phyloP scores from a whole-genome alignment of 179 eudicot genomes.

The Camellia oleifera region DNA sequence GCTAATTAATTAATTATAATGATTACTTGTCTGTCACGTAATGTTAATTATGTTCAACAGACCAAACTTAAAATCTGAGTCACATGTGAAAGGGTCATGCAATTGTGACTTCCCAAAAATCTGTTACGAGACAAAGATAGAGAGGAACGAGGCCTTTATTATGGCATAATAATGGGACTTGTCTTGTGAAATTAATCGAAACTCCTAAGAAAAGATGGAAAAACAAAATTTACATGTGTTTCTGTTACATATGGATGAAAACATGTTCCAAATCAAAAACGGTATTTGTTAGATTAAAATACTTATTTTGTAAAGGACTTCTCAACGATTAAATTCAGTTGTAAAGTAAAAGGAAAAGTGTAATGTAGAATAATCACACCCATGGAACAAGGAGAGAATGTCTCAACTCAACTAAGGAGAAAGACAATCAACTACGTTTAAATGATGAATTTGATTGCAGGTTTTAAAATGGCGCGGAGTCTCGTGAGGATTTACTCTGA shows the following conservation, averaged over 20 bases:
- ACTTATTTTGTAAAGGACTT: neutral
- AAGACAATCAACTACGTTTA: too few species aligned
- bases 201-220: too few species aligned
- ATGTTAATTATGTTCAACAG: slow-evolving; percentile 25
- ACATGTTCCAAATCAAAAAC: neutral
- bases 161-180: slow-evolving; percentile 27
- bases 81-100: slow-evolving; percentile 43
- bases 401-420: too few species aligned
- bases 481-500: too few species aligned
- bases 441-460: too few species aligned
- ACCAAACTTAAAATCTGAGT: slow-evolving; percentile 11
- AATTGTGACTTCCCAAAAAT: slow-evolving; percentile 31
- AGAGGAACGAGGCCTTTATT: slow-evolving; percentile 19
- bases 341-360: neutral
- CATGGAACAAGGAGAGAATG: neutral
- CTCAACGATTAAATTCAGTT: neutral
- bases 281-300: neutral
- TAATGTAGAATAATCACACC: neutral
- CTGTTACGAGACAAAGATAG: slow-evolving; percentile 24
- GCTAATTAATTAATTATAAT: neutral
- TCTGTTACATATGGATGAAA: neutral
- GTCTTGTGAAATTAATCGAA: slow-evolving; percentile 1
- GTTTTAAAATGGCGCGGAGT: too few species aligned
- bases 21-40: neutral
- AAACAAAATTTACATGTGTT: neutral